Percentiles rank a stretch among this genome's conserved stretches.
These are phyloP conservation scores for barley (Hordeum vulgare) DNA, from an alignment of 176 grass and related monocot species.

Conservation along the genomic window MorexV3_pseudomolecules_assembly NC_058524.1:50583804-50584303, in stretches of 20 bases:
- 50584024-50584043: conserved; percentile 67
- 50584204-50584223: neutral
- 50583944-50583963: conserved; percentile 7
- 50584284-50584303: conserved; percentile 77
- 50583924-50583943: neutral
- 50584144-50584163: neutral
- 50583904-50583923: neutral
- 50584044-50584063: conserved; percentile 74
- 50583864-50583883: conserved; percentile 28
- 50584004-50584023: conserved; percentile 73
- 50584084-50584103: neutral
- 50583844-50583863: conserved; percentile 84
- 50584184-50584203: conserved; percentile 16
- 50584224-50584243: neutral
- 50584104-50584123: conserved; percentile 6
- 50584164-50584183: neutral
- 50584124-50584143: neutral
- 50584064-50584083: conserved; percentile 78
- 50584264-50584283: conserved; percentile 52
- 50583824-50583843: conserved; percentile 94
- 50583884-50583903: neutral
- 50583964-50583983: neutral
- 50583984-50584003: conserved; percentile 92
- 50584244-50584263: conserved; percentile 14
- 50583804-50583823: conserved; percentile 82